These are phyloP conservation scores for Mycena indigotica DNA, from an alignment of 768 basidiomycete genomes.

Conservation along the genomic window DNA sequence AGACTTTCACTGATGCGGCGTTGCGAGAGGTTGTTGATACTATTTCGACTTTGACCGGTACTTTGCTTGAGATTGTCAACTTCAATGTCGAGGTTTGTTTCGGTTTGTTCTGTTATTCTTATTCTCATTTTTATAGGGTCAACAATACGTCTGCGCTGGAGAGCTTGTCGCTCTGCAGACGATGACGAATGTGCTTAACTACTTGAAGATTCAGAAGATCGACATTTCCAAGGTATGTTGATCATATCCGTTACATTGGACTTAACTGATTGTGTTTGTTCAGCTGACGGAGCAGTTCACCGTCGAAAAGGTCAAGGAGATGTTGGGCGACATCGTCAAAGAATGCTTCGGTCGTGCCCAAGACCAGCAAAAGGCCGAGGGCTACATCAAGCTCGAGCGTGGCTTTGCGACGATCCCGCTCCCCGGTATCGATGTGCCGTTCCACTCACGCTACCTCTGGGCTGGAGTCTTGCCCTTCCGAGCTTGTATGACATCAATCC, in stretches of 20 bases:
- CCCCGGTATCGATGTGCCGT: slow-evolving; percentile 97
- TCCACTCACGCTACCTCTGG: slow-evolving; percentile 99
- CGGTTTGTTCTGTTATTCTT: slow-evolving; percentile 4
- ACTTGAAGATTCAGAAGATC: slow-evolving; percentile 94
- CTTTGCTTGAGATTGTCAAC: slow-evolving; percentile 97
- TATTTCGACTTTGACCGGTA: slow-evolving; percentile 74
- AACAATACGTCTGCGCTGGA: slow-evolving; percentile 99
- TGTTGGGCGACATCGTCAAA: slow-evolving; percentile 89
- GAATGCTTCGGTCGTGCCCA: slow-evolving; percentile 75
- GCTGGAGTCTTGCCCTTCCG: slow-evolving; percentile 97
- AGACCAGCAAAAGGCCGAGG: slow-evolving; percentile 78
- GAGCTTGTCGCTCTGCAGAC: slow-evolving; percentile 92
- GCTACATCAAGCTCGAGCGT: slow-evolving; percentile 92
- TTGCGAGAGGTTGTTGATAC: slow-evolving; percentile 96
- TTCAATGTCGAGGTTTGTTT: slow-evolving; percentile 81
- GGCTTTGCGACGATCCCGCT: slow-evolving; percentile 95
- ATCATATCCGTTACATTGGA: not conserved
- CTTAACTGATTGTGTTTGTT: slow-evolving; percentile 12
- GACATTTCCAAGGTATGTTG: slow-evolving; percentile 78
- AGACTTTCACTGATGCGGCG: slow-evolving; percentile 91
- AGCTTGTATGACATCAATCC: slow-evolving; percentile 64
- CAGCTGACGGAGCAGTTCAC: slow-evolving; percentile 87
- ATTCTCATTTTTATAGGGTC: slow-evolving; percentile 59
- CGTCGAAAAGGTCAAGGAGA: slow-evolving; percentile 93
- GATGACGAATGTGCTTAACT: slow-evolving; percentile 95